phyloP scores from a whole-genome alignment of 2,329 filamentous ascomycete species.

The Cyphellophora europaea region DNA sequence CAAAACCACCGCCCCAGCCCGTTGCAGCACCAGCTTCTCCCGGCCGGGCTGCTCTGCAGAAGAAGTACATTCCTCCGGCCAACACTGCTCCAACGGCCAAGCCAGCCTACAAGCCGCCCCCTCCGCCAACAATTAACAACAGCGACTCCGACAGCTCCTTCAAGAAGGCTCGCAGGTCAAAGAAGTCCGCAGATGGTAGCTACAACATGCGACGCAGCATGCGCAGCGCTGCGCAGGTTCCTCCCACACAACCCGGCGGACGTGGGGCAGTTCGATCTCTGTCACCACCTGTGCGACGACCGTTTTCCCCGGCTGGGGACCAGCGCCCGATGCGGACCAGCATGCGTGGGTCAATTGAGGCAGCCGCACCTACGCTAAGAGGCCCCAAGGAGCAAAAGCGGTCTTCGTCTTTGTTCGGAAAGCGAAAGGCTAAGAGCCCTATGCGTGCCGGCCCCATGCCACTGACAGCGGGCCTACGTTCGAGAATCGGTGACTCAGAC shows the following conservation, averaged over 20 bases:
- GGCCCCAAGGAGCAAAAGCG: conserved; percentile 21
- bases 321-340: conserved; percentile 35
- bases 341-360: conserved; percentile 40
- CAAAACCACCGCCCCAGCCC: conserved; percentile 4
- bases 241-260: conserved; percentile 38
- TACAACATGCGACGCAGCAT: conserved; percentile 65
- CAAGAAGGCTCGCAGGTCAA: conserved; percentile 48
- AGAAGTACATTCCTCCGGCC: conserved; percentile 24
- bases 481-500: conserved; percentile 51
- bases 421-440: conserved; percentile 21
- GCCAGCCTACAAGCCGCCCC: conserved; percentile 2
- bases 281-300: conserved; percentile 51
- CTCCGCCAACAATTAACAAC: conserved; percentile 38
- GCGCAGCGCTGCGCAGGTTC: conserved; percentile 42
- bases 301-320: conserved; percentile 33
- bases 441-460: conserved; percentile 4
- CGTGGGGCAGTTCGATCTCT: conserved; percentile 55
- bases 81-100: conserved; percentile 2
- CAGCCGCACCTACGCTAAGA: conserved; percentile 17
- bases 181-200: conserved; percentile 29
- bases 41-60: conserved; percentile 23
- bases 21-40: conserved; percentile 5
- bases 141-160: conserved; percentile 71
- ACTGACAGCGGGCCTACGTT: conserved; percentile 36
- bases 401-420: conserved; percentile 30